Base-by-base conservation (phyloP, 2,329 filamentous ascomycete genomes). In the Sarocladium oryzae region DNA sequence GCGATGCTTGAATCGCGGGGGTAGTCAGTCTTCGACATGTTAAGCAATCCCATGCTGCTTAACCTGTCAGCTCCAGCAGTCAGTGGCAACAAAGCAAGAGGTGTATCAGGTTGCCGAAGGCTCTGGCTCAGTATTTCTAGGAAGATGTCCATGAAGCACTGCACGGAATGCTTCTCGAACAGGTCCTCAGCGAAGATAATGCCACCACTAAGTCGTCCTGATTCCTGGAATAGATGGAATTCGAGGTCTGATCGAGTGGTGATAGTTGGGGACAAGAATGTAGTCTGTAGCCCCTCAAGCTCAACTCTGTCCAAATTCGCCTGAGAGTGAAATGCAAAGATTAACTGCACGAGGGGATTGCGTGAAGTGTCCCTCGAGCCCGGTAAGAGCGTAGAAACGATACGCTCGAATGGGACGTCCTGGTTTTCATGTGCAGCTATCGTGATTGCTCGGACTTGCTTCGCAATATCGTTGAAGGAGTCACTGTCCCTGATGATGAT, bases 191-290 rank as follows among this genome's bases (percentile, higher is more conserved):
- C 56, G 38, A 45, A 57, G 10, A 53, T 18, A 4, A 56, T 16
- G 4, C 51, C 24, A 4, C 53, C 58, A 4, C 28, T 21, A 2
- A 57, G 51, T 15, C 8, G 10, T 2, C 43, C 2, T 2, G 40
- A 24, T 37, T 60, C 51, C 9, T 60, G 51, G 21, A 51, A 56
- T 35, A 61, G 30, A 24, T 60, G 58, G 16, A 61, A 55, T 24
- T 61, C 60, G 1, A 61, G 46, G 30, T 61, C 56, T 16, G 58
- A 59, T 32, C 54, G 21, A 7, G 55, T 51, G 0, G 51, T 52
- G 1, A 38, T 13, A 15, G 33, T 2, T 6, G 41, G 28, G 1
- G 20, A 15, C 20, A 57, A 36, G 0, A 24, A 9, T n/a, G 56
- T 51, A 0, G 50, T 49, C 13, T 55, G 36, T 2, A 58, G 4